Evolutionary conservation across 306 rosid species (phyloP), one percentile per base, ranked within the genome.

Genomic region (Acacia melanoxylon): DNA sequence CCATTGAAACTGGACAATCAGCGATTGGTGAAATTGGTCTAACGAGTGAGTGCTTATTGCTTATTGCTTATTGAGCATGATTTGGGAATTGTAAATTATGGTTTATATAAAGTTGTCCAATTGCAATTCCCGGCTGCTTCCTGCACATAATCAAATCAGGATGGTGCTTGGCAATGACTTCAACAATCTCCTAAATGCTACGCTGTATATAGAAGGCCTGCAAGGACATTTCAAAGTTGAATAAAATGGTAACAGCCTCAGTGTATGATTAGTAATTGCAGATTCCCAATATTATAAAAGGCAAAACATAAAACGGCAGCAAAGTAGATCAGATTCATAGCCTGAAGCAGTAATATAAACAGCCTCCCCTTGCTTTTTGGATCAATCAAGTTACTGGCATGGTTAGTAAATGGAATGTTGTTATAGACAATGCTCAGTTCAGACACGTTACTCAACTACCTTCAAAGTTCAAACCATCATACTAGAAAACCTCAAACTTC

Each of bases 91-190:
- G 17, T 5, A 40, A 14, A 14, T 66, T 33, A 33, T 31, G 9
- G 2, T 31, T 14, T 31, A 29, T 31, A 65, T 31, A 65, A 0
- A n/a, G 51, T 40, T 0, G 51, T 31, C 97, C 94, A 14, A 92
- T 94, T 59, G 97, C 91, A 73, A 93, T 93, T 80, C 99, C 98
- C 2, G 96, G 97, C 81, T 95, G 95, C 86, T 92, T 92, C 72
- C 95, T 84, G 89, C 96, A 91, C 98, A 90, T 91, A 78, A 94
- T 92, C 94, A 94, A 81, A 91, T 92, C 94, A 49, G 98, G 96
- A 79, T 93, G 94, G 86, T 91, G 97, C 87, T 95, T 95, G 68
- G 97, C 98, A 94, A 92, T 89, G 40, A 77, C 75, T 78, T 82
- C 81, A 46, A 71, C 80, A 82, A 75, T 72, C 82, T 80, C 80